These are phyloP conservation scores for Kalmanozyma brasiliensis DNA, from an alignment of 1,284 basidiomycete species.

Conservation along the genomic window DNA sequence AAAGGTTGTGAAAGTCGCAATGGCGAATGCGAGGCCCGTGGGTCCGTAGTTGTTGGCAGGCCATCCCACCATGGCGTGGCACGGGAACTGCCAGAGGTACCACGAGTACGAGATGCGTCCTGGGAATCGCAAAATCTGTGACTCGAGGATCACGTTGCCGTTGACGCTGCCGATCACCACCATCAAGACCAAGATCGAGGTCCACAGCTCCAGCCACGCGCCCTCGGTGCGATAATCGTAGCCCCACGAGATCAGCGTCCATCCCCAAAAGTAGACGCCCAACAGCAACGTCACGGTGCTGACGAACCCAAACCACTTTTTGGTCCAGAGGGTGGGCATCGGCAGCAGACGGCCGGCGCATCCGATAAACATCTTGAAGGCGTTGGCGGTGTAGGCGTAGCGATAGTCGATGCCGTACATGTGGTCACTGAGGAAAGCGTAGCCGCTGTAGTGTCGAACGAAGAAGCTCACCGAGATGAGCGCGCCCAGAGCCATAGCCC, in stretches of 20 bases:
- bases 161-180: constrained; percentile 29
- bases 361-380: constrained; percentile 41
- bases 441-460: constrained; percentile 24
- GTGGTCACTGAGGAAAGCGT: constrained; percentile 16
- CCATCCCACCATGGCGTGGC: constrained; percentile 26
- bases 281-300: constrained; percentile 25
- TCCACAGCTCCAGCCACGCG: constrained; percentile 32
- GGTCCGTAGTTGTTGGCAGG: constrained; percentile 23
- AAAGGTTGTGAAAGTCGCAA: constrained; percentile 35
- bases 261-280: constrained; percentile 9
- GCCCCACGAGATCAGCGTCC: constrained; percentile 9
- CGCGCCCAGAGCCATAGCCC: constrained; percentile 16
- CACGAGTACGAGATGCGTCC: constrained; percentile 39
- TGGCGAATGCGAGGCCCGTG: constrained; percentile 29
- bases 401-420: constrained; percentile 38
- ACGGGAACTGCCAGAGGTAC: constrained; percentile 44
- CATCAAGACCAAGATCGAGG: constrained; percentile 11
- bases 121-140: constrained; percentile 27
- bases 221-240: constrained; percentile 32
- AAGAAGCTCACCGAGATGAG: constrained; percentile 22
- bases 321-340: constrained; percentile 13
- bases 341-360: constrained; percentile 29
- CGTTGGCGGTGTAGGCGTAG: constrained; percentile 32
- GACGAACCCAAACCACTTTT: constrained; percentile 14
- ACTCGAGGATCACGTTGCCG: constrained; percentile 40